Conservation (phyloP, 2,329 filamentous ascomycete genomes). For the Pseudogymnoascus sp. region DNA sequence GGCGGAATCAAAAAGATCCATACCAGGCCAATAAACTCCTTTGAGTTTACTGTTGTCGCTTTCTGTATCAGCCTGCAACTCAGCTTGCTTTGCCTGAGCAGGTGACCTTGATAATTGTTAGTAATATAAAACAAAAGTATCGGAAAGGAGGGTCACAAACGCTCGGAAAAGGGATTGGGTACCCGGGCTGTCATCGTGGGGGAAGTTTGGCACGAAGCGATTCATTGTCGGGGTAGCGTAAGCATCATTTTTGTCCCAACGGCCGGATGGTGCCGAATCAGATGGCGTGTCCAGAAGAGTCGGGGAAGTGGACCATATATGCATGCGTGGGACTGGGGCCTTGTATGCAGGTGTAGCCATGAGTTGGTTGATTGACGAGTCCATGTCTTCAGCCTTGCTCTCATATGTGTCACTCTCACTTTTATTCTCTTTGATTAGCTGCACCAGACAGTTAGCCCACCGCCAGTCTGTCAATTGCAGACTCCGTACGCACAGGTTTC, state of each 20-base stretch:
- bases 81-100: background rate
- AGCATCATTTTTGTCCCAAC: conserved; percentile 16
- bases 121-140: background rate
- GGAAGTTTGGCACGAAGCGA: conserved; percentile 21
- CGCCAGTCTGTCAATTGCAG: background rate
- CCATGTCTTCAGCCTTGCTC: background rate
- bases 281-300: background rate
- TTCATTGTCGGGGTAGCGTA: conserved; percentile 24
- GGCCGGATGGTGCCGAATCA: conserved; percentile 7
- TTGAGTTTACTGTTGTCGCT: conserved; percentile 41
- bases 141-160: background rate
- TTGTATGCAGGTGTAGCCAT: conserved; percentile 19
- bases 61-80: background rate
- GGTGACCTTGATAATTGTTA: background rate
- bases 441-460: background rate
- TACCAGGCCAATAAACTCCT: conserved; percentile 66
- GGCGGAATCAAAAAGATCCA: conserved; percentile 75
- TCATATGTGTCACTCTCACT: background rate
- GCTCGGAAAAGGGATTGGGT: background rate
- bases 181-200: conserved; percentile 12
- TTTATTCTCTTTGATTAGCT: background rate
- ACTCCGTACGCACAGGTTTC: background rate
- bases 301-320: conserved; percentile 20
- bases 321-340: conserved; percentile 27
- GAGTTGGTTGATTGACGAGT: background rate